Percentiles rank a stretch among this genome's conserved stretches.
These are phyloP conservation scores for Trichomonas gallinae DNA, from an alignment of 208 protist genomes.

Conservation along the genomic window DNA sequence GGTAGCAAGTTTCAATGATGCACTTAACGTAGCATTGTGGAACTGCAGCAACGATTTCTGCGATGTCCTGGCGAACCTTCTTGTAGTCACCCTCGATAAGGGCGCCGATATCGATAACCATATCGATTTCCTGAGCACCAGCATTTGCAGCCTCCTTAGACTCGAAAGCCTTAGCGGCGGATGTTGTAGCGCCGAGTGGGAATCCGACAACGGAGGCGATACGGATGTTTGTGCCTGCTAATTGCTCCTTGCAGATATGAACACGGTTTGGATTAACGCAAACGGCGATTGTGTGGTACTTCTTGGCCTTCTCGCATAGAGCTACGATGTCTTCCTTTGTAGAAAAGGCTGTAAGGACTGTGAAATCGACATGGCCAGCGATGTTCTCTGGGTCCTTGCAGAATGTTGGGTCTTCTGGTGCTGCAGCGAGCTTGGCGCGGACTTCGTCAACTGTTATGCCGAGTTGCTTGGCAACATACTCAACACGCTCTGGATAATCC, in stretches of 20 bases:
- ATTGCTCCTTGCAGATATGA: background rate
- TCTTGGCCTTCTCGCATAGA: slow-evolving; percentile 1
- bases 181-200: slow-evolving; percentile 5
- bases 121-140: background rate
- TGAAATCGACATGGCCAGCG: background rate
- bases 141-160: background rate
- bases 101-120: slow-evolving; percentile 12
- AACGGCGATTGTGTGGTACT: background rate
- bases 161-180: background rate
- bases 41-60: background rate
- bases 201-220: background rate
- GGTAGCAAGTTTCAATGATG: slow-evolving; percentile 15
- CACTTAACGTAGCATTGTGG: background rate
- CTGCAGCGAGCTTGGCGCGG: background rate
- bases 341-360: background rate
- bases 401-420: background rate
- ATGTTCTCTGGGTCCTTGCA: background rate
- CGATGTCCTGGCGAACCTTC: background rate
- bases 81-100: slow-evolving; percentile 1
- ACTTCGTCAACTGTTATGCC: background rate
- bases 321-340: background rate
- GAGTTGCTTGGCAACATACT: background rate
- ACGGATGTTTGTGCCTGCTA: background rate
- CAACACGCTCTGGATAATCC: background rate
- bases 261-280: slow-evolving; percentile 12